These are phyloP conservation scores for Rhododendron kiyosumense DNA, from an alignment of 148 eudicot species.

Conservation along the genomic window DNA sequence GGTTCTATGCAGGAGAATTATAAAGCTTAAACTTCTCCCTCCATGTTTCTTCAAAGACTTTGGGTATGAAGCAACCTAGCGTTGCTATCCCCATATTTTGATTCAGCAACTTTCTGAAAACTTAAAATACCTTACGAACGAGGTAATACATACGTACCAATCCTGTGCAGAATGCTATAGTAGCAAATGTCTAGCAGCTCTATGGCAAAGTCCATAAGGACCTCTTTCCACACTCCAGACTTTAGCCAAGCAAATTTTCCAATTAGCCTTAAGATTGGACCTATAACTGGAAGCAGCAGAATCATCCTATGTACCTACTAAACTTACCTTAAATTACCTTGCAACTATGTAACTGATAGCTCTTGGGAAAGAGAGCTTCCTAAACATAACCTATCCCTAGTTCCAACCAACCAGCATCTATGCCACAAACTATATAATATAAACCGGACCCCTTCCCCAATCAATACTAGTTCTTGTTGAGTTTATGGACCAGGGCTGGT, in stretches of 20 bases:
- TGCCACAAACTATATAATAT: not conserved
- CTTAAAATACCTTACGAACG: not conserved
- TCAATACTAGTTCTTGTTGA: not conserved
- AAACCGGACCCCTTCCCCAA: not conserved
- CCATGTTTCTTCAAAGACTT: slow-evolving; percentile 1
- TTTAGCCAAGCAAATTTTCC: not conserved
- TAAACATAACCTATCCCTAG: not conserved
- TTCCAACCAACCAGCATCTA: slow-evolving; percentile 3
- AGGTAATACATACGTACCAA: not conserved
- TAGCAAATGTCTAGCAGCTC: slow-evolving; percentile 1
- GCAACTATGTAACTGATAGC: not conserved
- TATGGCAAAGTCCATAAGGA: not conserved
- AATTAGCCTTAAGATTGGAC: not conserved
- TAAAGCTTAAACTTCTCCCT: slow-evolving; percentile 7
- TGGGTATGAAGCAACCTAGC: not conserved
- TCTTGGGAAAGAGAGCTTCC: slow-evolving; percentile 7
- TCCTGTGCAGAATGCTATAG: not conserved
- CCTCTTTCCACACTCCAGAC: not conserved
- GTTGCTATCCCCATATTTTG: not conserved
- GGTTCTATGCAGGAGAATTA: not conserved
- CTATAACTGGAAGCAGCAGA: not conserved
- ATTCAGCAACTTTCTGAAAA: not conserved
- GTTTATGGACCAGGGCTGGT: slow-evolving; percentile 27
- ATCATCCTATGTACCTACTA: not conserved
- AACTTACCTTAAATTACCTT: not conserved